Evolutionary conservation across 129 eudicot species (phyloP).

Genomic region (Kitagawia praeruptora): DNA sequence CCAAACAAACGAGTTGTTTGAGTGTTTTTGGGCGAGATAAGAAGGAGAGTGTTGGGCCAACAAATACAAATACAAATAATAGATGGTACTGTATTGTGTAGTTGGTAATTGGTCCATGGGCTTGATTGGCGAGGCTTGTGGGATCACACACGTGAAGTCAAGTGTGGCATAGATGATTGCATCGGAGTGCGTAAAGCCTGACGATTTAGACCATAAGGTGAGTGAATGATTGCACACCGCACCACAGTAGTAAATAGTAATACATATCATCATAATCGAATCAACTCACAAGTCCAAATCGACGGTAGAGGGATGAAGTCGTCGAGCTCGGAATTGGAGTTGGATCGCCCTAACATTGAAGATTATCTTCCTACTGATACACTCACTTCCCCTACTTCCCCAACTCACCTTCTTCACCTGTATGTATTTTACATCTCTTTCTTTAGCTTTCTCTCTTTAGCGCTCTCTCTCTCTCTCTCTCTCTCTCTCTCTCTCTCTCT

Average conservation of each 20-base stretch:
- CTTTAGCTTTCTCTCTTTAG: conserved; percentile 44
- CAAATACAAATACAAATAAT: too few species aligned
- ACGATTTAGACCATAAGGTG: neutral
- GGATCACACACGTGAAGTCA: too few species aligned
- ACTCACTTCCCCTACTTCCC: conserved; percentile 46
- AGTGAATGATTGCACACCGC: neutral
- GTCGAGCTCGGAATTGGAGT: conserved; percentile 60
- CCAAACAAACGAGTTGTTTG: too few species aligned
- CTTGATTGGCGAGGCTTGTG: neutral
- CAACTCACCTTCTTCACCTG: conserved; percentile 63
- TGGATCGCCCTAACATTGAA: conserved; percentile 83
- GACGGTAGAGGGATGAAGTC: conserved; percentile 21
- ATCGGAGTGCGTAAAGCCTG: conserved; percentile 1
- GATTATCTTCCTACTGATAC: conserved; percentile 72
- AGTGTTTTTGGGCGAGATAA: too few species aligned
- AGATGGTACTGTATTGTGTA: too few species aligned
- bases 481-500: conserved; percentile 52
- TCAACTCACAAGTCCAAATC: neutral
- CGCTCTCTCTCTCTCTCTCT: conserved; percentile 36
- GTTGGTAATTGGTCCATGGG: neutral
- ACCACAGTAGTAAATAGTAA: too few species aligned
- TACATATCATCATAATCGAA: neutral
- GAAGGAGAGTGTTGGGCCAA: too few species aligned
- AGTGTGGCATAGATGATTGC: neutral
- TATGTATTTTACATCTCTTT: conserved; percentile 13